Percentiles rank a stretch among this genome's conserved stretches.
phyloP scores from a whole-genome alignment of 164 flowering plant genomes.

The Nymphaea thermarum region DNA sequence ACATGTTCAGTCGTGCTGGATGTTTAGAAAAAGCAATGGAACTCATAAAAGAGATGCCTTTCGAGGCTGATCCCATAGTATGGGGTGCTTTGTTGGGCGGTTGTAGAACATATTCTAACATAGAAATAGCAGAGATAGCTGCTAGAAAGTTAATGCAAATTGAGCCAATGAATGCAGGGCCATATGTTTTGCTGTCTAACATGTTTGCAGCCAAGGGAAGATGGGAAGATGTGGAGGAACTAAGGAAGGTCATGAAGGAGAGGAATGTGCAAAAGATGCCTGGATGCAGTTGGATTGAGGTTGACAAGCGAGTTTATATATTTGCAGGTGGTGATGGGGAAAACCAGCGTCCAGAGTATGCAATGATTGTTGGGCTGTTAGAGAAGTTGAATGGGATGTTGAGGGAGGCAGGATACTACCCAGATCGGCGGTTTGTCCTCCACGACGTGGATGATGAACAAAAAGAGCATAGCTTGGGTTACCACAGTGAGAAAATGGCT shows the following conservation, averaged over 20 bases:
- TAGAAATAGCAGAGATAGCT: constrained; percentile 68
- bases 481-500: constrained; percentile 76
- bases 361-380: constrained; percentile 33
- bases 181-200: constrained; percentile 54
- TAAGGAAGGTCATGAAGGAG: constrained; percentile 44
- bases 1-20: constrained; percentile 75
- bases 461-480: constrained; percentile 41
- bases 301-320: constrained; percentile 64
- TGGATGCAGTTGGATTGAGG: constrained; percentile 86
- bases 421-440: constrained; percentile 59
- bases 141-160: constrained; percentile 54
- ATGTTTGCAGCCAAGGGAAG: constrained; percentile 58
- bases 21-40: constrained; percentile 45
- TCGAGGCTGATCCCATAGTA: constrained; percentile 64
- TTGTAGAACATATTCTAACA: constrained; percentile 48
- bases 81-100: constrained; percentile 86
- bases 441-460: constrained; percentile 90
- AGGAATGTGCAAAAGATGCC: constrained; percentile 52
- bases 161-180: constrained; percentile 67
- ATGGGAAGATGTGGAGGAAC: constrained; percentile 48
- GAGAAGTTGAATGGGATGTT: constrained; percentile 38
- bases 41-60: constrained; percentile 43
- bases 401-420: constrained; percentile 60
- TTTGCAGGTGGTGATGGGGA: constrained; percentile 51
- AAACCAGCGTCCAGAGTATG: constrained; percentile 38